Base-by-base conservation (phyloP, 1,284 basidiomycete genomes). In the Marasmius fiardii region DNA sequence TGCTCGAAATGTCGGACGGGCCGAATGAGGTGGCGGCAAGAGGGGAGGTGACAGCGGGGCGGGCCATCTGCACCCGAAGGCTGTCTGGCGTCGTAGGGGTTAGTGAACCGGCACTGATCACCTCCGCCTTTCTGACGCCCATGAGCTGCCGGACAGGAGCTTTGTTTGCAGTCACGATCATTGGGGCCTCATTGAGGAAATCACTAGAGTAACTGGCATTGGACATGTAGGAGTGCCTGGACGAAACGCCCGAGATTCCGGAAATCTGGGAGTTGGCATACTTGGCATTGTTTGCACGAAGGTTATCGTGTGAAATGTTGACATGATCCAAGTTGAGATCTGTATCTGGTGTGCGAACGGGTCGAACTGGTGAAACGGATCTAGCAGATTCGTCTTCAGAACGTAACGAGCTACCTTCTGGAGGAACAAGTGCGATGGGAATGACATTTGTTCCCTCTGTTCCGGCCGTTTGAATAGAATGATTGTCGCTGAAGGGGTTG, bases 391-490 rank as follows among this genome's bases (percentile, higher is more conserved):
- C 59, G 12, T 64, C 53, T 18, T 71, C 68, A 11, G 73, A 70
- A 28, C 63, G 64, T 37, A 67, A 57, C 7, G 70, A 63, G 23
- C 67, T 63, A 7, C 79, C 77, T 18, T 81, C 80, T 20, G 86
- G 80, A n/a, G 86, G 73, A 35, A 91, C 86, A 52, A 92, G 76
- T 4, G 88, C 88, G 60, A 92, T 92, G 57, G 90, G 90, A 55
- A 92, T 92, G 61, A 90, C 90, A 64, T 92, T 92, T 14, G 90
- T 89, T 39, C 81, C 81, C 66, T 88, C 85, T 11, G 88, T 86
- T 52, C 81, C 79, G 20, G 85, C 83, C 16, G 90, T 92, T 69
- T 89, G 86, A 57, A 92, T 91, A 20, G 89, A 90, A 54, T 86
- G 81, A 33, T 68, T 73, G 66, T 92, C 89, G 39, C 81, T 80